Evolutionary conservation across 805 yeast species (phyloP).

Genomic region (Kluyveromyces nonfermentans): DNA sequence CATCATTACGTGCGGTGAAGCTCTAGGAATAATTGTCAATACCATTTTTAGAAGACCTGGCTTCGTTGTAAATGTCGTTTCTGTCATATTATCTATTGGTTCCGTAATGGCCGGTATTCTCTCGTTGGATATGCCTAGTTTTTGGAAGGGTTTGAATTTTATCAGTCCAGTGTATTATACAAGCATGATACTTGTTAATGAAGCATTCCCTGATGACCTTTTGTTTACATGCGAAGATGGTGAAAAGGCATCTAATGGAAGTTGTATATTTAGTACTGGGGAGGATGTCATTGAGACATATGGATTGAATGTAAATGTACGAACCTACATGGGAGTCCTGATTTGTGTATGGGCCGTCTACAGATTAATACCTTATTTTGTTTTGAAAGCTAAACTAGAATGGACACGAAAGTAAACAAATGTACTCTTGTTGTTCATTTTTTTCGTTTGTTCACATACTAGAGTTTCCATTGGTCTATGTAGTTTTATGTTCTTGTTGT

Average conservation of each 20-base stretch:
- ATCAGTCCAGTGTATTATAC: slow-evolving; percentile 72
- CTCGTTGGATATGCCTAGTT: slow-evolving; percentile 65
- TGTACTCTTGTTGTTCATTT: not conserved
- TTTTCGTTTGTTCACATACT: not conserved
- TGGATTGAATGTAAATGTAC: slow-evolving; percentile 32
- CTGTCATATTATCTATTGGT: slow-evolving; percentile 58
- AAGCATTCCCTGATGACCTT: slow-evolving; percentile 45
- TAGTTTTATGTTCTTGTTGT: slow-evolving; percentile 1
- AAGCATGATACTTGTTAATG: slow-evolving; percentile 48
- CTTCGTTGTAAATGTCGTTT: slow-evolving; percentile 65
- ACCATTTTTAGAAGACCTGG: slow-evolving; percentile 68
- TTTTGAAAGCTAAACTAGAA: slow-evolving; percentile 22
- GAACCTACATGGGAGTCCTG: slow-evolving; percentile 30
- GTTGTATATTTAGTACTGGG: slow-evolving; percentile 46
- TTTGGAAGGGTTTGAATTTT: slow-evolving; percentile 63
- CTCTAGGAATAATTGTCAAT: slow-evolving; percentile 73
- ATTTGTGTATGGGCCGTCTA: slow-evolving; percentile 23
- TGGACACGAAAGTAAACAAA: not conserved
- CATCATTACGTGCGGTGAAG: slow-evolving; percentile 69
- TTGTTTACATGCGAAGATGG: slow-evolving; percentile 42
- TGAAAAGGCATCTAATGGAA: slow-evolving; percentile 25
- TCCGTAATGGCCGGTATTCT: slow-evolving; percentile 78
- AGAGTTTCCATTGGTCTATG: not conserved
- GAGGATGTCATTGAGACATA: slow-evolving; percentile 46
- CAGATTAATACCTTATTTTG: slow-evolving; percentile 17